A percentile compares a stretch with the other conserved stretches of the same genome.
Evolutionary conservation across 805 yeast species (phyloP).

Genomic region (Wickerhamiella kazuoi): DNA sequence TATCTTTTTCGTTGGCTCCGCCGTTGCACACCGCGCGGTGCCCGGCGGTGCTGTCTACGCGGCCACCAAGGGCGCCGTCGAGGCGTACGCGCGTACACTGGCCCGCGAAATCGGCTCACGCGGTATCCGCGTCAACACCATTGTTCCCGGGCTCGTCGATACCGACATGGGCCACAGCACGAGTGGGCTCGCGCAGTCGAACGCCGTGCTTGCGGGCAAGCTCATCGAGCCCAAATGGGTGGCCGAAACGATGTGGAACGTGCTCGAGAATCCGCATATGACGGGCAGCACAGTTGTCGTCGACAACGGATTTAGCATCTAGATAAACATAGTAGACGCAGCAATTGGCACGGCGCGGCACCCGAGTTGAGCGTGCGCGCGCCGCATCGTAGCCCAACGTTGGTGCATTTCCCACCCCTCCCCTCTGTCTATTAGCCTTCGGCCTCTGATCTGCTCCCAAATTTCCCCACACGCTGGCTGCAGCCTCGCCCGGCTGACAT

Average conservation of each 20-base stretch:
- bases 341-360: no score
- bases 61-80: slow-evolving; percentile 53
- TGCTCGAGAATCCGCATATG: slow-evolving; percentile 7
- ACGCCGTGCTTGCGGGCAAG: not conserved
- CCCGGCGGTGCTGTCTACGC: slow-evolving; percentile 48
- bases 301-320: slow-evolving; percentile 10
- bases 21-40: slow-evolving; percentile 27
- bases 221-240: slow-evolving; percentile 7
- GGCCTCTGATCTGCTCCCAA: no score
- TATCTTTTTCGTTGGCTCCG: slow-evolving; percentile 51
- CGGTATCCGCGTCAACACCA: slow-evolving; percentile 41
- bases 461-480: no score
- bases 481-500: no score
- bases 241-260: slow-evolving; percentile 11
- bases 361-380: no score
- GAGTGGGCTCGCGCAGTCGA: not conserved
- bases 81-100: slow-evolving; percentile 40
- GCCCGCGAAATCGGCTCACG: slow-evolving; percentile 40
- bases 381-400: no score
- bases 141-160: slow-evolving; percentile 50
- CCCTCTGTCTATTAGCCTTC: no score
- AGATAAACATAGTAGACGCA: not conserved
- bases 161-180: slow-evolving; percentile 37
- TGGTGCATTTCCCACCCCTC: no score
- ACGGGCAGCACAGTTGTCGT: slow-evolving; percentile 9